These are phyloP conservation scores for Magnusiomyces sp. DNA, from an alignment of 1,139 yeast genomes.

Conservation along the genomic window DNA sequence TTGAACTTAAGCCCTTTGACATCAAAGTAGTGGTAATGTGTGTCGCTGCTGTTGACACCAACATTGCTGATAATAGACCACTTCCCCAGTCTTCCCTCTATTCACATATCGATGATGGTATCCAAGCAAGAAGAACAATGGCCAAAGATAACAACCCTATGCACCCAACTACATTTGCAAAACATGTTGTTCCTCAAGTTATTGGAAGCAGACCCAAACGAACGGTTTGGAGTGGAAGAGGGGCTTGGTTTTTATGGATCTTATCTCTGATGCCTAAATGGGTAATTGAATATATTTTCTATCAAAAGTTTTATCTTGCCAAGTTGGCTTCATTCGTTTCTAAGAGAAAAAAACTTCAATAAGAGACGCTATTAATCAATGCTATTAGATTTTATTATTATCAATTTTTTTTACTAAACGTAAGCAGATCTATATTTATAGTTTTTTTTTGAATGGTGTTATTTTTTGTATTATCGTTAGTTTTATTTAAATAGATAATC, in stretches of 20 bases:
- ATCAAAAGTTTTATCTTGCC: background rate
- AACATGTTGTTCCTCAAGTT: constrained; percentile 44
- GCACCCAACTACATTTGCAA: constrained; percentile 49
- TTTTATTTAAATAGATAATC: too few species aligned
- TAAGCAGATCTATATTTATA: too few species aligned
- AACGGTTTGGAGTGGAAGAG: constrained; percentile 48
- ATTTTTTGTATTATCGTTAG: too few species aligned
- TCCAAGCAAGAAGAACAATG: constrained; percentile 50
- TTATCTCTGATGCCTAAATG: constrained; percentile 40
- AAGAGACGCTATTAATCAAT: too few species aligned
- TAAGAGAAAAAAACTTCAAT: too few species aligned
- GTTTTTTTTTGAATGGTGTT: too few species aligned
- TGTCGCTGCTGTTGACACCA: constrained; percentile 62
- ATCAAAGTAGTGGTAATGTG: constrained; percentile 63
- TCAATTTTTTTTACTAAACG: too few species aligned
- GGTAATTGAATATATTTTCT: constrained; percentile 26
- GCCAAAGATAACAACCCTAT: constrained; percentile 54
- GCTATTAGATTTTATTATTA: too few species aligned
- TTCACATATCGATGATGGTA: constrained; percentile 39
- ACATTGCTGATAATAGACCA: constrained; percentile 49
- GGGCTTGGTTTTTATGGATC: constrained; percentile 37
- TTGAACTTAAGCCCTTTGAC: constrained; percentile 66
- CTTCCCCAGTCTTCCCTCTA: constrained; percentile 51
- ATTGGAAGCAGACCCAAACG: constrained; percentile 38
- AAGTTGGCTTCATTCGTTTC: background rate